Conservation (phyloP, 176 grass and related monocot species). For the Musa schizocarpa region DNA sequence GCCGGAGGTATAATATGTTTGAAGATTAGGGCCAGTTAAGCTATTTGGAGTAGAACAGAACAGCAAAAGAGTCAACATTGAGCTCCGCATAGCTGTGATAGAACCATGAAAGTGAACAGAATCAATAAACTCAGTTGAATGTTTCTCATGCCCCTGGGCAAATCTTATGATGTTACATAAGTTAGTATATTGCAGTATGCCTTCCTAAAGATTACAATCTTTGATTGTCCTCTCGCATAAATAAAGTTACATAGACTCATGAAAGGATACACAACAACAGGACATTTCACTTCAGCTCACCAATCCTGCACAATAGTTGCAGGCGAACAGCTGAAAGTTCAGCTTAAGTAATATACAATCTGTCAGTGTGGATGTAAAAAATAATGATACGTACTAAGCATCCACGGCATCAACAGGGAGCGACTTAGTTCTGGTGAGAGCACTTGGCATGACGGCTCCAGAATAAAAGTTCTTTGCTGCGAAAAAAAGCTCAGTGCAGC, state of each 20-base stretch:
- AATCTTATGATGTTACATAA: background rate
- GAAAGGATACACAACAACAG: background rate
- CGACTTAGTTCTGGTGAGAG: conserved; percentile 5
- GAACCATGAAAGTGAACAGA: background rate
- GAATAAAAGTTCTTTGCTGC: background rate
- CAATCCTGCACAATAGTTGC: background rate
- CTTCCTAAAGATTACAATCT: background rate
- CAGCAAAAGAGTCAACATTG: background rate
- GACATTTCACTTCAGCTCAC: background rate
- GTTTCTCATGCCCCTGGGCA: conserved; percentile 2
- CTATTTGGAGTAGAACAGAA: too few species aligned
- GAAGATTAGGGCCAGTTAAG: too few species aligned
- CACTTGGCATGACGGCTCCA: background rate
- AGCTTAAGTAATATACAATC: background rate
- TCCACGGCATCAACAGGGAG: background rate
- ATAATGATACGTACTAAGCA: background rate
- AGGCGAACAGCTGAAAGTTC: background rate
- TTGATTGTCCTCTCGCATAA: background rate
- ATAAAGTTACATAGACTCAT: background rate
- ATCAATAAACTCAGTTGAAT: background rate
- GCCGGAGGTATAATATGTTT: too few species aligned
- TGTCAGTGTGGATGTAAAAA: background rate
- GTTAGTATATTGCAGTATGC: background rate
- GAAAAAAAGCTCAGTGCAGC: background rate
- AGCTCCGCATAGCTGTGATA: background rate